Percentiles rank a stretch among this genome's conserved stretches.
phyloP scores from a whole-genome alignment of 768 basidiomycete genomes.

The Kwoniella bestiolae region DNA sequence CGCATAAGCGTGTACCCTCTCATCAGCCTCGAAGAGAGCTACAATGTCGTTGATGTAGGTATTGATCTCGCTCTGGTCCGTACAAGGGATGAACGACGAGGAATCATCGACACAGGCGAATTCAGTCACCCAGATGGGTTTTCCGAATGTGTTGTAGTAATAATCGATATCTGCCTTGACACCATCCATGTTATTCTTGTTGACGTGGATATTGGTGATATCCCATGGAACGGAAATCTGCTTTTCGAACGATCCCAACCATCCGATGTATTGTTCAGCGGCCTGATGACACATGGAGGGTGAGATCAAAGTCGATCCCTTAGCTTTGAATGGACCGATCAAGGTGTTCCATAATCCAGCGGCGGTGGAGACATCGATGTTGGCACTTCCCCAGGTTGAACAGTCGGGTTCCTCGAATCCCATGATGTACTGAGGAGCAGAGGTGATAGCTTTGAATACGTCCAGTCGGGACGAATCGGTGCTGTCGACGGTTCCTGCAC shows the following conservation, averaged over 20 bases:
- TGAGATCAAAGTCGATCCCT: constrained; percentile 50
- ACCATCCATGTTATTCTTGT: constrained; percentile 55
- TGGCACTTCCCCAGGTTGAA: constrained; percentile 37
- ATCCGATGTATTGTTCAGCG: constrained; percentile 51
- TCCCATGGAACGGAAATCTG: constrained; percentile 41
- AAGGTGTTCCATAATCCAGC: constrained; percentile 51
- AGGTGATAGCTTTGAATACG: constrained; percentile 48
- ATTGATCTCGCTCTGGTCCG: constrained; percentile 57
- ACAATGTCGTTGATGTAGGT: constrained; percentile 56
- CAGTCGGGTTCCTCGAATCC: constrained; percentile 59
- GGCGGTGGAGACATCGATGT: constrained; percentile 34
- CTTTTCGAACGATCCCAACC: constrained; percentile 46
- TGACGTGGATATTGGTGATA: constrained; percentile 54
- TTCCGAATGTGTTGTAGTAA: constrained; percentile 52
- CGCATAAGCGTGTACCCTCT: constrained; percentile 53
- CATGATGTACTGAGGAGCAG: constrained; percentile 52
- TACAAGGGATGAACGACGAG: constrained; percentile 49
- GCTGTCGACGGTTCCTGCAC: constrained; percentile 42
- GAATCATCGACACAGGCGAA: constrained; percentile 57
- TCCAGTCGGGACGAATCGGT: constrained; percentile 49
- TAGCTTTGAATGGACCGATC: constrained; percentile 46
- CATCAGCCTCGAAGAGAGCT: constrained; percentile 51
- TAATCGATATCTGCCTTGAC: constrained; percentile 50
- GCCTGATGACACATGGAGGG: constrained; percentile 58
- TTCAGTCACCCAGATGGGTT: constrained; percentile 54